Evolutionary conservation across 2,329 filamentous ascomycete species (phyloP), one percentile per base, ranked within the genome.

Genomic region (Phyllosticta citrichinensis): DNA sequence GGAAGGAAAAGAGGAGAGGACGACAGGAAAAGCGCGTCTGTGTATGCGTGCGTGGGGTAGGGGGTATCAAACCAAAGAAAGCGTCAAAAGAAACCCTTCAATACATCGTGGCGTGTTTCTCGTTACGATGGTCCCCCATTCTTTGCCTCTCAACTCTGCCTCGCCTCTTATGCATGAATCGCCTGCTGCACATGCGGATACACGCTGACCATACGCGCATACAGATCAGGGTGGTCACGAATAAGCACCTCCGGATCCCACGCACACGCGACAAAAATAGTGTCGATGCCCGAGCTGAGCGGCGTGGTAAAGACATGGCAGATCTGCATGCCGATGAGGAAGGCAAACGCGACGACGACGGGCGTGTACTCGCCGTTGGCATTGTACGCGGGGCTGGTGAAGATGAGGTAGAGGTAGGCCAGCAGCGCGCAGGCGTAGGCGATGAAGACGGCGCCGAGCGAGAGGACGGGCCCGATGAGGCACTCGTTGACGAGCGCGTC

Each of bases 401-500:
- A 90, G 65, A 86, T 77, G 56, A 97, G 80, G 73, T 95, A 97
- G n/a, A 96, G 78, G 72, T 94, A 97, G 0, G 90, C 85, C 17
- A 96, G 79, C 52, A 97, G 78, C 0, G 89, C 86, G 65, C 88
- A 94, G 11, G 88, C 82, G 68, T 94, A 96, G 1, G 83, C 91
- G 53, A 97, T 87, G 68, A 95, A 94, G 0, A 89, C 83, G 1
- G 87, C 86, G 9, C 90, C 91, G 77, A 92, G 89, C 17, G 85
- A 87, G 33, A 89, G 72, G 20, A 81, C 77, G 10, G 78, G 79
- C 52, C 78, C 79, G 64, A 80, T 87, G 47, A 96, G 82, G 66
- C 90, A 95, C 71, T 96, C 89, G 69, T 96, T 96, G 67, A 96
- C 82, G 1, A 97, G 82, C 0, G 90, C 91, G 68, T 97, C 92